Evolutionary conservation across 441 rosid genomes (phyloP).

Genomic region (Dalechampia spathulata): DNA sequence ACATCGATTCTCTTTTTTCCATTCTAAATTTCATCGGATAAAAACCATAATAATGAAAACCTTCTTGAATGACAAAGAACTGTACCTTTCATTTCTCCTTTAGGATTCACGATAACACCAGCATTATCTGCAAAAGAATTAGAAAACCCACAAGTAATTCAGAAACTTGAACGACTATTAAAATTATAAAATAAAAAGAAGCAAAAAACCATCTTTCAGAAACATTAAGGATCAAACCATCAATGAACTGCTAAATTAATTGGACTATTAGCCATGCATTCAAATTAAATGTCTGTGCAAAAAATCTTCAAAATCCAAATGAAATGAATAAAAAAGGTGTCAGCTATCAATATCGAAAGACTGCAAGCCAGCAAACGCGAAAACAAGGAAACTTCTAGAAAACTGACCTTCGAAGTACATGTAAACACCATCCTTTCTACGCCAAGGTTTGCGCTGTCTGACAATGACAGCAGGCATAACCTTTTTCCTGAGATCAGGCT

Average conservation of each 20-base stretch:
- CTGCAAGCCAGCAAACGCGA: neutral
- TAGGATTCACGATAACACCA: conserved; percentile 68
- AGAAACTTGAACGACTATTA: neutral
- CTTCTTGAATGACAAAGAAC: too few species aligned
- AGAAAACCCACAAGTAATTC: neutral
- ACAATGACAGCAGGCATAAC: conserved; percentile 80
- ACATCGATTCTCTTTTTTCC: too few species aligned
- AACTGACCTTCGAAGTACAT: conserved; percentile 79
- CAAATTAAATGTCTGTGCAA: too few species aligned
- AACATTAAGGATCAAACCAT: too few species aligned
- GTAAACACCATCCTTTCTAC: conserved; percentile 88
- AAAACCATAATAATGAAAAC: too few species aligned
- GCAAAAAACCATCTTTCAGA: too few species aligned
- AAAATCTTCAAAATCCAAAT: too few species aligned
- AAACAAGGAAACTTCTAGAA: neutral
- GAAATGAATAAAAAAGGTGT: too few species aligned
- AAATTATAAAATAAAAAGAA: neutral
- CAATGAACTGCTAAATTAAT: too few species aligned
- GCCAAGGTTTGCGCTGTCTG: conserved; percentile 83
- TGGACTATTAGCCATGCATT: too few species aligned
- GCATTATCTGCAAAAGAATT: conserved; percentile 46
- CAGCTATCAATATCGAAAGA: too few species aligned
- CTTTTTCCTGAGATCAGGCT: conserved; percentile 73
- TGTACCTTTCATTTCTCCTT: conserved; percentile 69
- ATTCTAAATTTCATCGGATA: too few species aligned